Evolutionary conservation across 75 land plant species (phyloP).

Genomic region (Picea glauca): DNA sequence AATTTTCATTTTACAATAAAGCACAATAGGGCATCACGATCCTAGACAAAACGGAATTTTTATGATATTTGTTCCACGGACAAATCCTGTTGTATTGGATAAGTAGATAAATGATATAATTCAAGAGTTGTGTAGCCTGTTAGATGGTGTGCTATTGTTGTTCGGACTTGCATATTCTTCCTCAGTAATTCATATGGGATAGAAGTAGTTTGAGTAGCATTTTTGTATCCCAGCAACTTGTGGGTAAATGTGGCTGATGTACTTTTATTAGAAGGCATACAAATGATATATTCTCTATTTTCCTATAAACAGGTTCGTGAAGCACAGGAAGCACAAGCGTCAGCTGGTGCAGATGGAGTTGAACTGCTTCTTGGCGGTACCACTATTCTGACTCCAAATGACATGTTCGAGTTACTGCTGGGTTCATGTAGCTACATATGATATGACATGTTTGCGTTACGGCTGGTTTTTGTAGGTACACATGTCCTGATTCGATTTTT

Average conservation of each 20-base stretch:
- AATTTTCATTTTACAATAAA: too few relatives aligned
- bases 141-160: too few relatives aligned
- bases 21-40: too few relatives aligned
- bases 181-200: too few relatives aligned
- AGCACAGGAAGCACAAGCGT: conserved; percentile 64
- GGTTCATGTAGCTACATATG: conserved; percentile 50
- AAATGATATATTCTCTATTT: not conserved
- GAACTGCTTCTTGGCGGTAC: conserved; percentile 92
- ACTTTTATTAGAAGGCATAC: not conserved
- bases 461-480: conserved; percentile 46
- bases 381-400: conserved; percentile 77
- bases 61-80: too few relatives aligned
- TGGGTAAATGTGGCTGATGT: not conserved
- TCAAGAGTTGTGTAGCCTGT: too few relatives aligned
- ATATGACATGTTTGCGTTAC: conserved; percentile 15
- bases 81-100: too few relatives aligned
- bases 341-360: conserved; percentile 50
- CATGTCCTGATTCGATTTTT: conserved; percentile 12
- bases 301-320: conserved; percentile 63
- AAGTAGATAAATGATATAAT: too few relatives aligned
- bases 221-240: not conserved
- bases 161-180: too few relatives aligned
- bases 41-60: too few relatives aligned
- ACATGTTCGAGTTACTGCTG: conserved; percentile 73
- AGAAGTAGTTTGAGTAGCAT: not conserved